A percentile compares a stretch with the other conserved stretches of the same genome.
phyloP scores from a whole-genome alignment of 2,329 filamentous ascomycete genomes.

The Didymella keratinophila region DNA sequence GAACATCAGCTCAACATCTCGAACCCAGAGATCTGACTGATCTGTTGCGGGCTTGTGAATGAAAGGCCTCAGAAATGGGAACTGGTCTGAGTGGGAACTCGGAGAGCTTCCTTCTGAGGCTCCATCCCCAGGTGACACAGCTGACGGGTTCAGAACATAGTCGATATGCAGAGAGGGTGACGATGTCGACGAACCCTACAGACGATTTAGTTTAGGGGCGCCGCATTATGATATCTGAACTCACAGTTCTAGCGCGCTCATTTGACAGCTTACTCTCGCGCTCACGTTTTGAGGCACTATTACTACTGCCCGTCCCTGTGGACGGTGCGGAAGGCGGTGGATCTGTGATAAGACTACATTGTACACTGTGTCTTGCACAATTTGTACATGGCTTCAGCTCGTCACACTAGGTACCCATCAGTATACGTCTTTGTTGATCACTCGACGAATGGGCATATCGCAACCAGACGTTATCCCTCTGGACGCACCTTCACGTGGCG shows the following conservation, averaged over 20 bases:
- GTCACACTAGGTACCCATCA: conserved; percentile 44
- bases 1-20: conserved; percentile 47
- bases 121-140: conserved; percentile 15
- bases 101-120: conserved; percentile 37
- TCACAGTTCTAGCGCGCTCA: conserved; percentile 30
- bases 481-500: conserved; percentile 49
- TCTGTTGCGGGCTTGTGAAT: conserved; percentile 31
- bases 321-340: conserved; percentile 26
- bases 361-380: conserved; percentile 48
- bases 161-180: conserved; percentile 34
- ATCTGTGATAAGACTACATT: conserved; percentile 46
- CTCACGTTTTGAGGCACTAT: conserved; percentile 22
- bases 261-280: conserved; percentile 22
- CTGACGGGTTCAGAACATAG: conserved; percentile 32
- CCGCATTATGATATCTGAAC: conserved; percentile 1
- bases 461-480: background rate
- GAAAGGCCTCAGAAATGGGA: conserved; percentile 45
- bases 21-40: conserved; percentile 41
- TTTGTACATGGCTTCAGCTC: conserved; percentile 50
- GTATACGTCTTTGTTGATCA: conserved; percentile 4
- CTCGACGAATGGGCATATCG: conserved; percentile 6
- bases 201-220: conserved; percentile 2
- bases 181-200: conserved; percentile 27
- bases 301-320: conserved; percentile 21
- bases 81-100: conserved; percentile 40